Evolutionary conservation across 169 alveolate genomes (phyloP).

Genomic region (Cryptosporidium felis): DNA sequence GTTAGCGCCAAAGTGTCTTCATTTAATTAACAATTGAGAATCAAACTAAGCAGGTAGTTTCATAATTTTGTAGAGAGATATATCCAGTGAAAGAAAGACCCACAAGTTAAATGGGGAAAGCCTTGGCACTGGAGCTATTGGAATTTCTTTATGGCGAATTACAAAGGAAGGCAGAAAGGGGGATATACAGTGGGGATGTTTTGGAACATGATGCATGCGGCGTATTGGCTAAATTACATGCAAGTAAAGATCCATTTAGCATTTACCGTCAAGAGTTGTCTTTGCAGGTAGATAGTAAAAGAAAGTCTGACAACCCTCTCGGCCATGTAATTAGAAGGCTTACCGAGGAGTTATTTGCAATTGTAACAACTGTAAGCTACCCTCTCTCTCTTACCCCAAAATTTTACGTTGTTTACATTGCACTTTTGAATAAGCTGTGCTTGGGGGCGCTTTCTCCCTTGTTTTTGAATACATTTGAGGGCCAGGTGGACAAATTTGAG

Average conservation of each 20-base stretch:
- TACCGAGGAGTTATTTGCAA: constrained; percentile 32
- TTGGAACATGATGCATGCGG: constrained; percentile 5
- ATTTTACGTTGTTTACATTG: background rate
- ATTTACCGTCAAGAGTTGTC: background rate
- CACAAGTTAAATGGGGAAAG: background rate
- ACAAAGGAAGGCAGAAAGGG: background rate
- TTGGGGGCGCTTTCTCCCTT: constrained; percentile 5
- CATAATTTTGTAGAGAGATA: no score
- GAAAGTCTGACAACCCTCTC: constrained; percentile 5
- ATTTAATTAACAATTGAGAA: no score
- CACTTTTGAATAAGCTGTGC: constrained; percentile 25
- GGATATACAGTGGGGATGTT: background rate
- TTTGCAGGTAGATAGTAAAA: background rate
- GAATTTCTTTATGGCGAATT: constrained; percentile 11
- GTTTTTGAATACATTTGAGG: constrained; percentile 34
- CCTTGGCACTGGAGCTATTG: constrained; percentile 14
- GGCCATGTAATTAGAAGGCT: constrained; percentile 15
- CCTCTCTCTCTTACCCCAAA: constrained; percentile 12
- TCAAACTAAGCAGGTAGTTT: no score
- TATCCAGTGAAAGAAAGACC: background rate
- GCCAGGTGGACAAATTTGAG: constrained; percentile 14
- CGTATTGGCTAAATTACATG: constrained; percentile 10
- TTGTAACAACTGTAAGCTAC: constrained; percentile 20
- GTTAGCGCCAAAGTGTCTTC: no score
- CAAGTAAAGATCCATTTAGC: constrained; percentile 30